phyloP scores from a whole-genome alignment of 208 protist genomes.

The Leishmania tarentolae region DNA sequence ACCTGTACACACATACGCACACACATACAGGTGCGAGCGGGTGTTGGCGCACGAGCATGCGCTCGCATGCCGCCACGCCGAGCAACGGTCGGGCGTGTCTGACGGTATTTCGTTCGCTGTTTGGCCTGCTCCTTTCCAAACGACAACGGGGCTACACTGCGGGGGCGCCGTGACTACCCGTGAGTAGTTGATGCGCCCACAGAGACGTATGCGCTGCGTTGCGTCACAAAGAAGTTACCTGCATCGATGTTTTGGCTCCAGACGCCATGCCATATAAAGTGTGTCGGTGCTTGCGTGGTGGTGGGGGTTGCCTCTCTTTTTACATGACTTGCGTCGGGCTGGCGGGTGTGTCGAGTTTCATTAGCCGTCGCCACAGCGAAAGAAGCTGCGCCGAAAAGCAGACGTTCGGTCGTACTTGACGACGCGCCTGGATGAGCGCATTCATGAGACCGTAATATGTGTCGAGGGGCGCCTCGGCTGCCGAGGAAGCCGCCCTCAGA shows the following conservation, averaged over 20 bases:
- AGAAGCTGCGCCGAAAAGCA: slow-evolving; percentile 70
- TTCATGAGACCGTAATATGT: slow-evolving; percentile 32
- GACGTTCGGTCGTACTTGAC: slow-evolving; percentile 60
- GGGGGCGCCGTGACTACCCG: not conserved
- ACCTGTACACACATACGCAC: not conserved
- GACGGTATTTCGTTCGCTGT: too few relatives aligned
- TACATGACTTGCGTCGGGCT: not conserved
- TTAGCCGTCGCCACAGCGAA: slow-evolving; percentile 41
- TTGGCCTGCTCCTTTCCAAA: too few relatives aligned
- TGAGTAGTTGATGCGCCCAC: not conserved
- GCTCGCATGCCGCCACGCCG: not conserved
- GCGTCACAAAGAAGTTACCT: too few relatives aligned
- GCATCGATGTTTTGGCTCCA: not conserved
- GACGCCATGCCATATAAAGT: not conserved
- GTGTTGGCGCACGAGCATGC: not conserved
- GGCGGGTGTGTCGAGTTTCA: not conserved
- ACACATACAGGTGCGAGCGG: not conserved
- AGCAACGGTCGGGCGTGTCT: too few relatives aligned
- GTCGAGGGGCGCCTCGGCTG: not conserved
- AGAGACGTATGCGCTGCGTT: not conserved
- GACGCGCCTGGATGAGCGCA: slow-evolving; percentile 49
- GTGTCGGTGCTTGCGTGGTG: not conserved
- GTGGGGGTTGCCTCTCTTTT: not conserved
- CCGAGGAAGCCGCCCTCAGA: slow-evolving; percentile 5
- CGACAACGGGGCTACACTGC: not conserved